Percentiles rank a stretch among this genome's conserved stretches.
These are phyloP conservation scores for Oryza meridionalis DNA, from an alignment of 176 grass and related monocot species.

Conservation along the genomic window DNA sequence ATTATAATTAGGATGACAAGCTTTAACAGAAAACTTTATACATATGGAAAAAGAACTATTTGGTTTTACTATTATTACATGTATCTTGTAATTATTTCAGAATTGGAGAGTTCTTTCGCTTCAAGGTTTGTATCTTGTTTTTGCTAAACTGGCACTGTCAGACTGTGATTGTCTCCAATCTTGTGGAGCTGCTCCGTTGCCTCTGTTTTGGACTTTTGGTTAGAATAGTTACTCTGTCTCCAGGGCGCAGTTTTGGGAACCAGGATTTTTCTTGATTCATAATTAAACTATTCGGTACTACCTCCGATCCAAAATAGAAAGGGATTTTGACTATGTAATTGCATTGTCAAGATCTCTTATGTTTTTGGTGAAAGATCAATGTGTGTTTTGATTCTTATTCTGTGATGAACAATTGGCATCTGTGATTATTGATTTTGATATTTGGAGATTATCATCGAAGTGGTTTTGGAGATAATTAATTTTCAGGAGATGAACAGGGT, in stretches of 20 bases:
- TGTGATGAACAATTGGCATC: too few relatives aligned
- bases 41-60: conserved; percentile 35
- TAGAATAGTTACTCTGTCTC: background rate
- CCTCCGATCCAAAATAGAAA: too few relatives aligned
- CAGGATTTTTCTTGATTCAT: background rate
- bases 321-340: too few relatives aligned
- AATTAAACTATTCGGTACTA: background rate
- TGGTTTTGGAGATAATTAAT: too few relatives aligned
- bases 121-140: conserved; percentile 17
- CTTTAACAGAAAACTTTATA: conserved; percentile 40
- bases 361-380: too few relatives aligned
- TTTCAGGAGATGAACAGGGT: too few relatives aligned
- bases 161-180: background rate
- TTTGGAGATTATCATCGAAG: too few relatives aligned
- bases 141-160: background rate
- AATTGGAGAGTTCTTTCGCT: background rate
- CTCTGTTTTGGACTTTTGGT: background rate
- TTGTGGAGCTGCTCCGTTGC: background rate
- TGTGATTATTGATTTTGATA: too few relatives aligned
- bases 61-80: background rate
- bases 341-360: too few relatives aligned
- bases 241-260: background rate
- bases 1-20: conserved; percentile 40
- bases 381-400: too few relatives aligned
- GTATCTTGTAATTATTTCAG: conserved; percentile 48